These are phyloP conservation scores for Boletus vermiculosoides DNA, from an alignment of 768 basidiomycete genomes.

Conservation along the genomic window DNA sequence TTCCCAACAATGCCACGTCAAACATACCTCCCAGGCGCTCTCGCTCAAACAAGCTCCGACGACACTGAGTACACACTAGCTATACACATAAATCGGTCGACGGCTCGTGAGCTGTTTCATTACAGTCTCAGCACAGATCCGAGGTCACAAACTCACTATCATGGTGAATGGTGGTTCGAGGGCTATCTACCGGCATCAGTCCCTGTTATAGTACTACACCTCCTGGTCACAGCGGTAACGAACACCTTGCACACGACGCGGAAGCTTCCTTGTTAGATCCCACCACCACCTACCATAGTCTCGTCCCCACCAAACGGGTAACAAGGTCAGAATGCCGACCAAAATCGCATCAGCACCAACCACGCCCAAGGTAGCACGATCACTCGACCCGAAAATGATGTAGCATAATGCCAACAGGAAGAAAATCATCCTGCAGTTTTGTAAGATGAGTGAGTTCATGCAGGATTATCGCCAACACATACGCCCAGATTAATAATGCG, in stretches of 20 bases:
- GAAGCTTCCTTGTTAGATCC: not conserved
- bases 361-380: not conserved
- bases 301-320: not conserved
- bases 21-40: too few species aligned
- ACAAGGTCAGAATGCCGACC: not conserved
- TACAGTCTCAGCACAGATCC: too few species aligned
- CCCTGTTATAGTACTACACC: not conserved
- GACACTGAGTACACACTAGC: too few species aligned
- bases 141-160: slow-evolving; percentile 1
- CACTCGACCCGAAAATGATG: not conserved
- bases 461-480: not conserved
- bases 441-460: not conserved
- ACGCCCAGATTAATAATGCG: not conserved
- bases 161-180: too few species aligned
- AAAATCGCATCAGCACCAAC: not conserved
- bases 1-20: too few species aligned
- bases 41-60: too few species aligned
- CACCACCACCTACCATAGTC: not conserved
- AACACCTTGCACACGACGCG: not conserved
- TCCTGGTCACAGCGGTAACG: too few species aligned
- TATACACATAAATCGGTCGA: too few species aligned
- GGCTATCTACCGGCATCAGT: not conserved
- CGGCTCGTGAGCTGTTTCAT: too few species aligned
- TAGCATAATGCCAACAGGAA: not conserved
- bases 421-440: not conserved